Percentiles rank a stretch among this genome's conserved stretches.
Evolutionary conservation across 352 stramenopile genomes (phyloP).

Genomic region (Chrysophaeum taylorii): DNA sequence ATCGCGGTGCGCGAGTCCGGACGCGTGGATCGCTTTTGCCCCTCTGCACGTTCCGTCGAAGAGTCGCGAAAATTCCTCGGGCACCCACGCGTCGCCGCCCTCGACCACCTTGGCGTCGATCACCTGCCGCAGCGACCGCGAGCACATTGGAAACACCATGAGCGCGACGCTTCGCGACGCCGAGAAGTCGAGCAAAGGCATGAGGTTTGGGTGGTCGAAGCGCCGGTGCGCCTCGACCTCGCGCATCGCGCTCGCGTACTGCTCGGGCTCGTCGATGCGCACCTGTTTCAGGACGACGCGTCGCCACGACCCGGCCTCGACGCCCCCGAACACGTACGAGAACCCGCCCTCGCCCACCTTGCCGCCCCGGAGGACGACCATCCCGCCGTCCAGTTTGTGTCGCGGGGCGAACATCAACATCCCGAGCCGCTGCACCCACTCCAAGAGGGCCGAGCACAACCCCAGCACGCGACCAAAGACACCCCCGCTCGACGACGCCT

Average conservation of each 20-base stretch:
- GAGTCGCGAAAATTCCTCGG: constrained; percentile 48
- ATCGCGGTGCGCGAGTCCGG: constrained; percentile 57
- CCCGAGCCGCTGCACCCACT: background rate
- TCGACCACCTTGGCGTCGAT: constrained; percentile 46
- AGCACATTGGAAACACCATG: constrained; percentile 27
- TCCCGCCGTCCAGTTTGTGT: background rate
- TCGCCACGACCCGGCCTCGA: constrained; percentile 17
- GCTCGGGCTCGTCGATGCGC: constrained; percentile 44
- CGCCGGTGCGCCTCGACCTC: constrained; percentile 57
- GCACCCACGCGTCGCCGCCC: constrained; percentile 40
- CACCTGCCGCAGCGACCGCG: constrained; percentile 54
- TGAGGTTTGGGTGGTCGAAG: constrained; percentile 46
- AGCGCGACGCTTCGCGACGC: constrained; percentile 38
- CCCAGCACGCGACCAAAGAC: too few species aligned
- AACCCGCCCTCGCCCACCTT: constrained; percentile 57
- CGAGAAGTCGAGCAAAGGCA: constrained; percentile 39
- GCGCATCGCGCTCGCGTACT: constrained; percentile 48
- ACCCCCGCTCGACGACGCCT: too few species aligned
- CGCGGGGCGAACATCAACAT: background rate
- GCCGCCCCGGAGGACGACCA: background rate
- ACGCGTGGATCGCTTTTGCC: constrained; percentile 27
- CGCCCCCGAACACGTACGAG: constrained; percentile 50
- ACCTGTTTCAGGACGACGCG: constrained; percentile 53
- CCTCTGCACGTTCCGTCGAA: constrained; percentile 49
- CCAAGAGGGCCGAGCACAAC: too few species aligned